These are phyloP conservation scores for Solanum piurae DNA, from an alignment of 257 asterid genomes.

Conservation along the genomic window DNA sequence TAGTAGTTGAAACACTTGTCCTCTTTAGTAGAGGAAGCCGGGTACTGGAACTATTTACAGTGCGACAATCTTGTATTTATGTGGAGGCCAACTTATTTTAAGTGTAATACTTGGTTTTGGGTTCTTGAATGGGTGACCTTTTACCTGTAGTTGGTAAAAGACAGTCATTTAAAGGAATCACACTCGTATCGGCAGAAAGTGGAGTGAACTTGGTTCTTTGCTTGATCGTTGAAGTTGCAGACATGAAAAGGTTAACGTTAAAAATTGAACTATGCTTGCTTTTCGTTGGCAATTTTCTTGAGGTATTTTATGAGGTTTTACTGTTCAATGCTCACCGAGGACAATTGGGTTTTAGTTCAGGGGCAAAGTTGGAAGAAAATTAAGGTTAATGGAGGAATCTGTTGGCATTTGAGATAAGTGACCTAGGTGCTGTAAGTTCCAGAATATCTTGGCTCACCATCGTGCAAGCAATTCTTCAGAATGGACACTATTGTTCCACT, in stretches of 20 bases:
- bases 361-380: background rate
- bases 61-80: background rate
- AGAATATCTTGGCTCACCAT: background rate
- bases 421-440: background rate
- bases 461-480: background rate
- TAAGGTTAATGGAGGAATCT: background rate
- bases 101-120: background rate
- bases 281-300: background rate
- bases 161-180: background rate
- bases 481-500: background rate
- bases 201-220: background rate
- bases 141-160: background rate
- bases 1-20: background rate
- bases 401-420: background rate
- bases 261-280: background rate
- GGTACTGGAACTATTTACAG: background rate
- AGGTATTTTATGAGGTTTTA: background rate
- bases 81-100: background rate
- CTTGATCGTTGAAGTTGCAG: background rate
- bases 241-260: background rate
- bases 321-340: background rate
- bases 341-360: background rate
- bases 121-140: background rate
- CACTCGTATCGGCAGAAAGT: background rate
- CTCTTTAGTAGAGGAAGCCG: background rate